phyloP scores from a whole-genome alignment of 345 rosid species.

The Syzygium jambos region DNA sequence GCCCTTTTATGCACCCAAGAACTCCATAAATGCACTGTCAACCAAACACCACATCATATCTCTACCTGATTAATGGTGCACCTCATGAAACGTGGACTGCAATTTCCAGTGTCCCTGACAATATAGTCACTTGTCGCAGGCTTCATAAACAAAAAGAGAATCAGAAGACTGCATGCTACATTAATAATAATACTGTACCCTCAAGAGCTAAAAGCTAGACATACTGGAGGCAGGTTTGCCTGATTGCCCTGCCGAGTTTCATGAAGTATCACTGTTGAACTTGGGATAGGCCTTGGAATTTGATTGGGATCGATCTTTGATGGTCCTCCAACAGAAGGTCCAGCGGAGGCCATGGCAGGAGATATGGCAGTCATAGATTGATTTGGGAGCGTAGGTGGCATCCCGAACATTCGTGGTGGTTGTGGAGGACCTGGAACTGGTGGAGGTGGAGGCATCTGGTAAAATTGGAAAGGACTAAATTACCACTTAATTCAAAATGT shows the following conservation, averaged over 20 bases:
- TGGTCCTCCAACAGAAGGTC: conserved; percentile 51
- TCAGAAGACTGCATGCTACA: conserved; percentile 5
- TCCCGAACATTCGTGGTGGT: conserved; percentile 70
- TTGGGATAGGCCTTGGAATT: conserved; percentile 89
- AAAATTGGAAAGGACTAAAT: conserved; percentile 8
- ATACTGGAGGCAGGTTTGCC: conserved; percentile 92
- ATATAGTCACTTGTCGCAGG: conserved; percentile 91
- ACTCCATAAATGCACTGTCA: background rate
- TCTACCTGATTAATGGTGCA: conserved; percentile 93
- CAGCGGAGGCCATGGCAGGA: conserved; percentile 72
- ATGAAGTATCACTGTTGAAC: conserved; percentile 49
- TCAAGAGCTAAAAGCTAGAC: background rate
- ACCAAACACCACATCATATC: background rate
- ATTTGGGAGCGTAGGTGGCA: conserved; percentile 69
- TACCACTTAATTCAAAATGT: background rate
- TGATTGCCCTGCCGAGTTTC: conserved; percentile 87
- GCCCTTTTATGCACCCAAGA: background rate
- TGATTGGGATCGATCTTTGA: conserved; percentile 94
- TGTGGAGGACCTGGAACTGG: conserved; percentile 51
- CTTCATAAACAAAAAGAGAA: conserved; percentile 31
- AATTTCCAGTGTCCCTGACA: conserved; percentile 80
- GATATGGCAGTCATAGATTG: conserved; percentile 79
- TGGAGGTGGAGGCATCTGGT: conserved; percentile 52
- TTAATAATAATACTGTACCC: background rate
- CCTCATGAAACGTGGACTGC: conserved; percentile 99